Base-by-base conservation (phyloP, 2,329 filamentous ascomycete genomes). In the Scedosporium dehoogii region DNA sequence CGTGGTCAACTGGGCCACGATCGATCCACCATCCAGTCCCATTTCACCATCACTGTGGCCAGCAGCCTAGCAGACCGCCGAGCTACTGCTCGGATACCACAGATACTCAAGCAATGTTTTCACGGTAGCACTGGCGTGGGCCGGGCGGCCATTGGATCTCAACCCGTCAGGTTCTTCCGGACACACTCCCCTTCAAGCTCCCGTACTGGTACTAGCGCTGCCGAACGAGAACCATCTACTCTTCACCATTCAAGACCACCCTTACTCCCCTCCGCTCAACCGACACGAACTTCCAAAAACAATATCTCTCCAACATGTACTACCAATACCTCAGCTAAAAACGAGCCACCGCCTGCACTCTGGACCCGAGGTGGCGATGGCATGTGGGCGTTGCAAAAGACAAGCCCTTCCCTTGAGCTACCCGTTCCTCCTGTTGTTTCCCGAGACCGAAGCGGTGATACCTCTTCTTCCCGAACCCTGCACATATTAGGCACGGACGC, bases 291-390 rank as follows among this genome's bases (percentile, higher is more conserved):
- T 10, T 27, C 58, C 21, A 21, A 10, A 46, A 25, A 18, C 12
- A 59, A 44, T 14, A 16, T 25, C 58, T n/a, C 33, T 46, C 33
- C 46, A 6, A 14, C 76, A 69, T 78, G 78, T 64, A 74, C 67
- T 42, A 81, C 82, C 66, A 68, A 72, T 1, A 92, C 82, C 78
- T 79, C 93, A 69, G 87, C 82, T 67, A 89, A 86, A 77, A 77
- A 87, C 27, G 44, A 33, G n/a, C 10, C 46, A 12, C 44, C 44
- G 77, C 88, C 89, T 6, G 38, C 58, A 9, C 58, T 59, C 58
- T 44, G 38, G 58, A 27, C 33, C 10, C 38, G n/a, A 25, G 21
- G 38, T 27, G 18, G 16, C 29, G 18, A 53, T 33, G 25, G 44
- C 9, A 61, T n/a, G 29, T 44, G 59, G 29, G 25, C 41, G 12